A percentile compares a stretch with the other conserved stretches of the same genome.
Evolutionary conservation across 169 alveolate species (phyloP).

Genomic region (Cryptosporidium meleagridis): DNA sequence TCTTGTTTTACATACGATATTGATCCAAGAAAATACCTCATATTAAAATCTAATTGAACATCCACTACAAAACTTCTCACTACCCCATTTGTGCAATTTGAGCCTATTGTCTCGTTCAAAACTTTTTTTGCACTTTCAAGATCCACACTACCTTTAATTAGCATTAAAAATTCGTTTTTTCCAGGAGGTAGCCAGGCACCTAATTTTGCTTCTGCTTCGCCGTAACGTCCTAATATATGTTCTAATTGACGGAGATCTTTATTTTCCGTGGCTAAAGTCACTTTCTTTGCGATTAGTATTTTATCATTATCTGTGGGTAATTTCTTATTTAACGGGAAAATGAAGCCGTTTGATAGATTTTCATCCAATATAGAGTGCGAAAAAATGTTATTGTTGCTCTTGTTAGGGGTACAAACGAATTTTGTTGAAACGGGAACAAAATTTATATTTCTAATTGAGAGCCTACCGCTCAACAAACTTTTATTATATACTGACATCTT

Average conservation of each 20-base stretch:
- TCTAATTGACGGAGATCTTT: constrained; percentile 26
- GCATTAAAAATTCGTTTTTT: constrained; percentile 28
- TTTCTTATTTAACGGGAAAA: constrained; percentile 48
- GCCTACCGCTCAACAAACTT: constrained; percentile 55
- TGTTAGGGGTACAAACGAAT: constrained; percentile 47
- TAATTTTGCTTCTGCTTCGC: constrained; percentile 50
- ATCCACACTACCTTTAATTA: constrained; percentile 30
- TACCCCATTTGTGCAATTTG: constrained; percentile 23
- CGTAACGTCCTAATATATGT: constrained; percentile 59
- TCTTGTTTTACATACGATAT: constrained; percentile 60
- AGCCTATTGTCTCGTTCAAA: constrained; percentile 21
- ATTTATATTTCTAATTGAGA: constrained; percentile 23
- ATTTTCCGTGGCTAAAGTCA: constrained; percentile 12
- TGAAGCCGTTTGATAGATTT: constrained; percentile 38
- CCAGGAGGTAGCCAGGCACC: constrained; percentile 72
- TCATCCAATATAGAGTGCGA: background rate
- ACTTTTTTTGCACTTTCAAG: constrained; percentile 20
- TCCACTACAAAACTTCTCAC: constrained; percentile 18
- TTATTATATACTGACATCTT: constrained; percentile 47
- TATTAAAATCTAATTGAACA: constrained; percentile 31
- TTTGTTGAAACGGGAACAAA: constrained; percentile 37
- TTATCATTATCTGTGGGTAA: constrained; percentile 7
- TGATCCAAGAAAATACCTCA: constrained; percentile 66
- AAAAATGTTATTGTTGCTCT: constrained; percentile 27
- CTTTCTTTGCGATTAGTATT: constrained; percentile 3